Evolutionary conservation across 495 filamentous ascomycete genomes (phyloP).

Genomic region (Neohortaea acidophila): DNA sequence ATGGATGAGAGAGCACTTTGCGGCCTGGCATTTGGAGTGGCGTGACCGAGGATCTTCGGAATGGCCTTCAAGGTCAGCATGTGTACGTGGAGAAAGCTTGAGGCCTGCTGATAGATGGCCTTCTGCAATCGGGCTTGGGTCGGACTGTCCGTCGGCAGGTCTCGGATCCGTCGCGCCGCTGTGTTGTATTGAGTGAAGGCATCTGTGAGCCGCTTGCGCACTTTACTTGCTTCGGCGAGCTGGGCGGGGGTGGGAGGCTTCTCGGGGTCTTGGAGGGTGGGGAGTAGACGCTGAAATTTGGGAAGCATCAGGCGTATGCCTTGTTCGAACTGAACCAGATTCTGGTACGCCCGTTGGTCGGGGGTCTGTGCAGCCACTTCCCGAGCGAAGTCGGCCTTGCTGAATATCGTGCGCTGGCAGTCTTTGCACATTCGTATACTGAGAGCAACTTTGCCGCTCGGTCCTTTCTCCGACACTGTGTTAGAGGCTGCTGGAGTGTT

Average conservation of each 20-base stretch:
- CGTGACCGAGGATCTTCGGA: constrained; percentile 65
- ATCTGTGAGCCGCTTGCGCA: constrained; percentile 80
- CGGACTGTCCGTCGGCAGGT: constrained; percentile 54
- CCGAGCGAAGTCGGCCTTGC: constrained; percentile 63
- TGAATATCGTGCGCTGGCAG: constrained; percentile 73
- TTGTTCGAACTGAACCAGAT: constrained; percentile 72
- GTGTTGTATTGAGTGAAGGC: constrained; percentile 81
- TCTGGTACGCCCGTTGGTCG: constrained; percentile 71
- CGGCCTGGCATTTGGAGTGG: constrained; percentile 33
- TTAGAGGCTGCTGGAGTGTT: constrained; percentile 30
- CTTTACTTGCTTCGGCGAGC: constrained; percentile 75
- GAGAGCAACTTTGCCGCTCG: constrained; percentile 45
- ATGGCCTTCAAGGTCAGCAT: constrained; percentile 84
- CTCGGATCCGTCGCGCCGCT: constrained; percentile 67
- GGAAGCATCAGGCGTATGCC: constrained; percentile 77
- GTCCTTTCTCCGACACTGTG: constrained; percentile 44
- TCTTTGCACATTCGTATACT: constrained; percentile 86
- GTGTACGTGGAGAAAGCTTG: constrained; percentile 74
- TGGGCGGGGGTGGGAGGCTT: constrained; percentile 60
- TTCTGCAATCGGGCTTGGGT: constrained; percentile 68
- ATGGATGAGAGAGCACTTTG: constrained; percentile 39
- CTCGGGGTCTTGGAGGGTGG: constrained; percentile 53
- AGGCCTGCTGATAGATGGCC: constrained; percentile 67
- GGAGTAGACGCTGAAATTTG: constrained; percentile 67
- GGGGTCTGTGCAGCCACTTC: constrained; percentile 53